Base-by-base conservation (phyloP, 148 eudicot species). In the Heliosperma pusillum region DNA sequence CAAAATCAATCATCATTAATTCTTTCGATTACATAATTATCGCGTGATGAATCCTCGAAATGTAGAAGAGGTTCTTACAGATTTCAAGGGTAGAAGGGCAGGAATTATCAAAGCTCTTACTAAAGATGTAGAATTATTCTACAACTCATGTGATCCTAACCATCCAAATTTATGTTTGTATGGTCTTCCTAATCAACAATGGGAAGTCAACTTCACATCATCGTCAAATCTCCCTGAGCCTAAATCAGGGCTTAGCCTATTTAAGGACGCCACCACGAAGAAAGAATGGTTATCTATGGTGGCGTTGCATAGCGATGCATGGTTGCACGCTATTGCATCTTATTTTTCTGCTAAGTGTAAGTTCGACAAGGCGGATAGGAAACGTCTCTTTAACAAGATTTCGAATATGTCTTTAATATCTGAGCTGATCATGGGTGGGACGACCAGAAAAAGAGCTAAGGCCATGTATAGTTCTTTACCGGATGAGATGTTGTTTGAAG, bases 61-160 rank as follows among this genome's bases (percentile, higher is more conserved):
- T 2, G 77, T 78, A 9, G 76, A 72, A 26, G 77, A 78, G 61
- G 73, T 78, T 11, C 44, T 78, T 22, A 44, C 19, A 21, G 81
- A 78, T 73, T 78, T 73, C n/a, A 73, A 73, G 74, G 81, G 77
- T 73, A 78, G 77, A 73, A 73, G 81, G 62, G 73, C 61, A 0
- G 81, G 66, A 26, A 57, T 78, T 3, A 44, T 78, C 69, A 78
- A 59, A 58, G 81, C 81, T 16, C 45, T 78, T 1, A 78, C 81
- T 3, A 73, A 56, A 8, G 76, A 78, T 66, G 57, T 78, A 0
- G 68, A 73, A n/a, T 11, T 53, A 10, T 78, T 78, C 36, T 73
- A 66, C 21, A 33, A 25, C 2, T 29, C 26, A 42, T 78, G 76
- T 73, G 73, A 78, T 66, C 77, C 77, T 12, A 73, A n/a, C 6